phyloP scores from a whole-genome alignment of 129 eudicot genomes.

The Solidago caesia region DNA sequence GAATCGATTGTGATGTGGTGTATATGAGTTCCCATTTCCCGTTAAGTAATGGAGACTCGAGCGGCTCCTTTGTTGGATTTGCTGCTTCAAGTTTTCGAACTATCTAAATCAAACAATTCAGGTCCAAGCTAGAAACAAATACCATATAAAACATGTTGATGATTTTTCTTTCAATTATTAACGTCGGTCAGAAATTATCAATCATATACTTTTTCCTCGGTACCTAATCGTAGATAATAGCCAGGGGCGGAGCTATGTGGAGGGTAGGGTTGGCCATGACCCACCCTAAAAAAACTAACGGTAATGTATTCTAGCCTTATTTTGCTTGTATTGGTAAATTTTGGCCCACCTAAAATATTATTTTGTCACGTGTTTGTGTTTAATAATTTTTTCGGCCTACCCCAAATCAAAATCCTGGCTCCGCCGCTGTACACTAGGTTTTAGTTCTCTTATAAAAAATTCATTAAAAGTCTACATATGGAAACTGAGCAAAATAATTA shows the following conservation, averaged over 20 bases:
- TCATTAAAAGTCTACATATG: conserved; percentile 88
- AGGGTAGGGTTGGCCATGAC: too few species aligned
- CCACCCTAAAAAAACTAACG: too few species aligned
- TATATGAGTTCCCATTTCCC: conserved; percentile 88
- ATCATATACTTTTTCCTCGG: not conserved
- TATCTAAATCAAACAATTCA: conserved; percentile 51
- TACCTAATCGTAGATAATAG: too few species aligned
- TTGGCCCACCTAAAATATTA: too few species aligned
- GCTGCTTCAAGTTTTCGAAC: conserved; percentile 62
- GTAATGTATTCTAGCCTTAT: too few species aligned
- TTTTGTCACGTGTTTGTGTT: too few species aligned
- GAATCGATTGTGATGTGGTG: conserved; percentile 66
- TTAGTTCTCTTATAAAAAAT: conserved; percentile 85
- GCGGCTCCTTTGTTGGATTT: conserved; percentile 64
- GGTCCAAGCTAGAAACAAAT: conserved; percentile 24
- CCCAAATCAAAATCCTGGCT: too few species aligned
- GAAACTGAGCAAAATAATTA: not conserved
- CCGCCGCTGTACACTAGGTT: conserved; percentile 48
- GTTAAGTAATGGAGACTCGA: conserved; percentile 56
- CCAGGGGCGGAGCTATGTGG: too few species aligned
- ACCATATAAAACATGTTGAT: not conserved
- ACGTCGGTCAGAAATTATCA: not conserved
- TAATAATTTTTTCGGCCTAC: too few species aligned
- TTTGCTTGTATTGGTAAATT: too few species aligned
- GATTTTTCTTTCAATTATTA: not conserved